A percentile compares a stretch with the other conserved stretches of the same genome.
Evolutionary conservation across 345 rosid species (phyloP).

Genomic region (Kernera saxatilis): DNA sequence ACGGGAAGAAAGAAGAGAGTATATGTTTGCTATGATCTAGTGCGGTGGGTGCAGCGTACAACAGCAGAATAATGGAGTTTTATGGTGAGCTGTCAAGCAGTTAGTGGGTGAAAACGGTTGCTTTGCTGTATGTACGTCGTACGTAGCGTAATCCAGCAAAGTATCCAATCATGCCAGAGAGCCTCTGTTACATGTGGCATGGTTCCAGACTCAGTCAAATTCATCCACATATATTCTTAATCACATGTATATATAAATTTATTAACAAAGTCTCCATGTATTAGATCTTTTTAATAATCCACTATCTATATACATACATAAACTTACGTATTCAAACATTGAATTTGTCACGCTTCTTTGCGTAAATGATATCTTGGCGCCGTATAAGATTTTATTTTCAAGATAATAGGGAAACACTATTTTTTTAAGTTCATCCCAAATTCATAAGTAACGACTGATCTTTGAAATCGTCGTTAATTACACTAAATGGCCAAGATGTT

Average conservation of each 20-base stretch:
- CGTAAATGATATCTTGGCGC: not conserved
- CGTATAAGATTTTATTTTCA: not conserved
- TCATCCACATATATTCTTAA: not conserved
- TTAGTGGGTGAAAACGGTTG: conserved; percentile 23
- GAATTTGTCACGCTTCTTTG: conserved; percentile 10
- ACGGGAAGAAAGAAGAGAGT: not conserved
- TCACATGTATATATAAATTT: not conserved
- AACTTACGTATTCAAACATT: conserved; percentile 9
- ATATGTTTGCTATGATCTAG: not conserved
- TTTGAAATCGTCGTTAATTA: not conserved
- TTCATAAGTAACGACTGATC: not conserved
- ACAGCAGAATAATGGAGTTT: not conserved
- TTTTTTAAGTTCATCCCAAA: not conserved
- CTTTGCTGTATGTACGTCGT: conserved; percentile 28
- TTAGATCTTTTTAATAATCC: not conserved
- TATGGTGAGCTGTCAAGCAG: conserved; percentile 28
- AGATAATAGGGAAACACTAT: not conserved
- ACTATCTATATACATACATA: conserved; percentile 7
- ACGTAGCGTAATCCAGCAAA: conserved; percentile 27
- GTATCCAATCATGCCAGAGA: conserved; percentile 28
- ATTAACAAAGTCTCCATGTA: not conserved
- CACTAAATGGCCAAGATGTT: not conserved
- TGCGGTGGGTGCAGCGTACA: not conserved
- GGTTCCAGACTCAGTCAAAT: conserved; percentile 5
- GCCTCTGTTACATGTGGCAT: conserved; percentile 15